Percentiles rank a stretch among this genome's conserved stretches.
These are phyloP conservation scores for Xylaria palmicola DNA, from an alignment of 495 filamentous ascomycete genomes.

Conservation along the genomic window DNA sequence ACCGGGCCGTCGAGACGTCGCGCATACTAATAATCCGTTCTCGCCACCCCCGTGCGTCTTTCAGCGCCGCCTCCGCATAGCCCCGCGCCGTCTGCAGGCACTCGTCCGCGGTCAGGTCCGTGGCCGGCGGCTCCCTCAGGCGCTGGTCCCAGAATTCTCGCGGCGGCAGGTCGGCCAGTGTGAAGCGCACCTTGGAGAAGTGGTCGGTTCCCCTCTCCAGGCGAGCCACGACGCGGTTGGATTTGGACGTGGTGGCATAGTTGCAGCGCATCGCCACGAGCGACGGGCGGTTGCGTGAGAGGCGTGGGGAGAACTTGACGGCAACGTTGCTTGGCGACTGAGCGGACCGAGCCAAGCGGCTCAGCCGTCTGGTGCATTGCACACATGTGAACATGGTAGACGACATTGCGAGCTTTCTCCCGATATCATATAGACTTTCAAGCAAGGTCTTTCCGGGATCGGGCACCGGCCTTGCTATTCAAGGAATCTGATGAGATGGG, in stretches of 20 bases:
- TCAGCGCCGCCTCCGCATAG: conserved; percentile 27
- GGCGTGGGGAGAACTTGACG: neutral
- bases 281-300: neutral
- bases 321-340: neutral
- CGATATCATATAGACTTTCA: neutral
- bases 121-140: neutral
- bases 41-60: conserved; percentile 1
- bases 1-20: neutral
- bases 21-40: neutral
- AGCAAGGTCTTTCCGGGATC: neutral
- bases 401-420: neutral
- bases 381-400: neutral
- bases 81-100: conserved; percentile 19
- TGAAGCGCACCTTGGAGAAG: conserved; percentile 16
- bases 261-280: neutral
- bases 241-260: neutral
- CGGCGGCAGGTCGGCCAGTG: conserved; percentile 26
- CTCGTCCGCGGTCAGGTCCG: conserved; percentile 22
- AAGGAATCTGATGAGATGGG: neutral
- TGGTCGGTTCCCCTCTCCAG: neutral
- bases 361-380: conserved; percentile 12
- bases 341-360: neutral
- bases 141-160: conserved; percentile 23
- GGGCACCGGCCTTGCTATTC: too few relatives aligned
- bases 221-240: neutral